phyloP scores from a whole-genome alignment of 1,284 basidiomycete genomes.

The Sporisorium reilianum region DNA sequence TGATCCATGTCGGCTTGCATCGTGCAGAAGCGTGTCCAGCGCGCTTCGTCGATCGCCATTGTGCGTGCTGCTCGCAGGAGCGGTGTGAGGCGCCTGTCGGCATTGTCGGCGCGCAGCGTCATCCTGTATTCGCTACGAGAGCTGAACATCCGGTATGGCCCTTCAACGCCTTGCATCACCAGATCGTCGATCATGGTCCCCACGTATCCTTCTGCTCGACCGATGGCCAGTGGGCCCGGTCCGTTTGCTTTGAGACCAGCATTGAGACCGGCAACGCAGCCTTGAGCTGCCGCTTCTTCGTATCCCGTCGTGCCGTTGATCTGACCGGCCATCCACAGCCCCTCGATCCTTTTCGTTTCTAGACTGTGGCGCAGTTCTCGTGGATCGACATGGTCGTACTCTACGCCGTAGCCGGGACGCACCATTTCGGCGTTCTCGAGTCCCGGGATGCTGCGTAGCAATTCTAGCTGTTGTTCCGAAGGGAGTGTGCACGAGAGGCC shows the following conservation, averaged over 20 bases:
- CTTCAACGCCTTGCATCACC: slow-evolving; percentile 85
- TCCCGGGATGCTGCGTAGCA: slow-evolving; percentile 85
- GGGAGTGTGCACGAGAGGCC: slow-evolving; percentile 88
- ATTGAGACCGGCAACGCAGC: slow-evolving; percentile 84
- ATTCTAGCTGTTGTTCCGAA: slow-evolving; percentile 80
- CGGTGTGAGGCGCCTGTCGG: slow-evolving; percentile 80
- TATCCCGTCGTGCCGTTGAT: slow-evolving; percentile 82
- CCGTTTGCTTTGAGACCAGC: slow-evolving; percentile 79
- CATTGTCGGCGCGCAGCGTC: slow-evolving; percentile 87
- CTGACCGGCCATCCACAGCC: slow-evolving; percentile 55
- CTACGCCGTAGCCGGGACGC: slow-evolving; percentile 87
- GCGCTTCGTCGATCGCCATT: slow-evolving; percentile 76
- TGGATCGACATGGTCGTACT: slow-evolving; percentile 91
- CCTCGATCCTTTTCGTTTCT: slow-evolving; percentile 82
- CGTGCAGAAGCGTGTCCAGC: slow-evolving; percentile 75
- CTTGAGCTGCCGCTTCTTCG: slow-evolving; percentile 90
- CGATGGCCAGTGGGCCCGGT: slow-evolving; percentile 76
- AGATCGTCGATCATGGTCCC: slow-evolving; percentile 93
- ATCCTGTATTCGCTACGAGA: slow-evolving; percentile 89
- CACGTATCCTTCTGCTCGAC: slow-evolving; percentile 83
- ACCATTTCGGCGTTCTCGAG: slow-evolving; percentile 85
- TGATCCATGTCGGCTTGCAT: slow-evolving; percentile 74
- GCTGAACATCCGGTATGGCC: slow-evolving; percentile 94
- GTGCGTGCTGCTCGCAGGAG: slow-evolving; percentile 72
- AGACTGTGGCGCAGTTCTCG: slow-evolving; percentile 81